Conservation (phyloP, 352 stramenopile genomes). For the Plasmopara viticola region DNA sequence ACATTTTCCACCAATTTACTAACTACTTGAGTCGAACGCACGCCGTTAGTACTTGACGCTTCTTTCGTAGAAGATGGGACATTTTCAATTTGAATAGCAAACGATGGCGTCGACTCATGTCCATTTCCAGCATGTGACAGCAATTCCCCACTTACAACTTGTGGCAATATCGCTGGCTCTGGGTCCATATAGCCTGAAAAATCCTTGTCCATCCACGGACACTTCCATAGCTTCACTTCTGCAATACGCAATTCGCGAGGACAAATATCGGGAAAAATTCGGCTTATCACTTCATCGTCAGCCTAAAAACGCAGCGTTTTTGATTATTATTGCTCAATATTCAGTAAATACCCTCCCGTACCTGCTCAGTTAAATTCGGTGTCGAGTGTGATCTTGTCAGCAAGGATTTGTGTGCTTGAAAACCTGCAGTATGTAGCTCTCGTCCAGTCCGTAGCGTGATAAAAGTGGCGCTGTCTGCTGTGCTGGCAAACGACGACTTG, state of each 20-base stretch:
- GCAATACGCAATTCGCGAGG: conserved; percentile 72
- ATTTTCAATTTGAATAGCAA: conserved; percentile 2
- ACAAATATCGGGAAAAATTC: conserved; percentile 79
- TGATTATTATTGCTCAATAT: not conserved
- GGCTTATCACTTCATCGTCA: conserved; percentile 47
- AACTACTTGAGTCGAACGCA: conserved; percentile 1
- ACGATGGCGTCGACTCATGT: not conserved
- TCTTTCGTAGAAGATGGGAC: not conserved
- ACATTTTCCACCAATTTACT: not conserved
- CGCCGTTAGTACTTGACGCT: conserved; percentile 7
- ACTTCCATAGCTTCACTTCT: conserved; percentile 78
- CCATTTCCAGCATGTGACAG: conserved; percentile 5
- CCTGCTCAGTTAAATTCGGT: conserved; percentile 25
- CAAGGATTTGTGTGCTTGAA: conserved; percentile 16
- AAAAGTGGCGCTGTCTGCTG: not conserved
- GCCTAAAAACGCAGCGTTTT: conserved; percentile 16
- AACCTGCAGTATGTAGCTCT: conserved; percentile 16
- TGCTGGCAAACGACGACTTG: conserved; percentile 20
- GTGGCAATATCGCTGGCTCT: conserved; percentile 1
- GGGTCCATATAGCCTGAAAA: conserved; percentile 17
- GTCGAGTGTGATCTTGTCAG: conserved; percentile 14
- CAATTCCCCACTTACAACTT: conserved; percentile 3
- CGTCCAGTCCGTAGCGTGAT: conserved; percentile 8
- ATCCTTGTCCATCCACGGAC: conserved; percentile 54
- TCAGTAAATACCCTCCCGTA: conserved; percentile 1